Conservation (phyloP, 2,329 filamentous ascomycete species). For the Talaromyces sp. region DNA sequence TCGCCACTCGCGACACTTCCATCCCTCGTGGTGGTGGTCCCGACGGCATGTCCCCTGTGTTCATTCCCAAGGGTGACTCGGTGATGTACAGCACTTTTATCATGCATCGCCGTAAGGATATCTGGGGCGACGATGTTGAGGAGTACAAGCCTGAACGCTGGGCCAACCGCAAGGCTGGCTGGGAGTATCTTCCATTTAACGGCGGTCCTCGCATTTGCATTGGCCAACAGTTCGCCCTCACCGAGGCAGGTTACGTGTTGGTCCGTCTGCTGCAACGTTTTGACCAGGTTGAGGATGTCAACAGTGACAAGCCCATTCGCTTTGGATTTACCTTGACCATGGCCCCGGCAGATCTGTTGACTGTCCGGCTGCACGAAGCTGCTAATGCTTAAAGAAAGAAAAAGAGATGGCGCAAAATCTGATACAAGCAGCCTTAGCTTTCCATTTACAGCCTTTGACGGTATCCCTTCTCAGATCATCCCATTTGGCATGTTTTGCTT, state of each 20-base stretch:
- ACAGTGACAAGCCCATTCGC: constrained; percentile 20
- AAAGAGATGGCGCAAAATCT: too few relatives aligned
- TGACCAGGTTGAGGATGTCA: constrained; percentile 57
- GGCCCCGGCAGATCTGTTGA: constrained; percentile 32
- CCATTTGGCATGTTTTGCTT: background rate
- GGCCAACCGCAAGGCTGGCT: constrained; percentile 65
- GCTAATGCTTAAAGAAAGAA: constrained; percentile 15
- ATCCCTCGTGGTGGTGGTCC: constrained; percentile 61
- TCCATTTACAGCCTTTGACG: too few relatives aligned
- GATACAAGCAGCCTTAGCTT: too few relatives aligned
- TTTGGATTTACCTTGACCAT: constrained; percentile 30
- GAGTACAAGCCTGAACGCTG: constrained; percentile 70
- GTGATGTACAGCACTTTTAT: constrained; percentile 69
- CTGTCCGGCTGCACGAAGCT: constrained; percentile 35
- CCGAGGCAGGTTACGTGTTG: constrained; percentile 68
- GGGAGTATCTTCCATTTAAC: constrained; percentile 76
- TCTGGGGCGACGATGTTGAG: constrained; percentile 51
- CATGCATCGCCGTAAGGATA: constrained; percentile 69
- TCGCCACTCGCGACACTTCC: constrained; percentile 45
- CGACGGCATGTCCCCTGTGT: constrained; percentile 62
- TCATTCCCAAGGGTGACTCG: constrained; percentile 66
- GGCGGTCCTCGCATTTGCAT: constrained; percentile 74
- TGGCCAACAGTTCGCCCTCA: constrained; percentile 79
- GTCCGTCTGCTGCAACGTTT: constrained; percentile 74
- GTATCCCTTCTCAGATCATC: background rate